Base-by-base conservation (phyloP, 495 filamentous ascomycete species). In the Neurospora hispaniola region DNA sequence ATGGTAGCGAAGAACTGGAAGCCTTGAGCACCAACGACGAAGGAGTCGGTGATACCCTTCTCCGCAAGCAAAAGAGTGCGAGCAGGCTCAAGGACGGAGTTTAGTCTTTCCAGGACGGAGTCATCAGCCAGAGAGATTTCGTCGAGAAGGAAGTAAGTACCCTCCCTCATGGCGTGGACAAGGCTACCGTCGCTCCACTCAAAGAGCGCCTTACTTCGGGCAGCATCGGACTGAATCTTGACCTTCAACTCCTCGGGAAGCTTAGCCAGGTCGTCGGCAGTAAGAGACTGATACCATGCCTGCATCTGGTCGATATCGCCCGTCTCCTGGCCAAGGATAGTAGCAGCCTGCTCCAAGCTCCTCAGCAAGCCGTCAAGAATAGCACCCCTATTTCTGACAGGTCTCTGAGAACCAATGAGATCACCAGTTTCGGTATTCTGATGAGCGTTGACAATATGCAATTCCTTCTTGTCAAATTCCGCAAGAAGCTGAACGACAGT, bases 1-100 rank as follows among this genome's bases (percentile, higher is more conserved):
- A 99, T 99, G 3, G 96, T 99, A 18, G 96, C 95, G 68, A 98
- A 84, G 78, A 98, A 97, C 78, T 98, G 95, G 81, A 98, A 99
- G 2, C 92, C 94, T 39, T 90, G 85, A n/a, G 86, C 80, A 27
- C 91, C 96, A 44, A 87, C 85, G 46, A 99, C 85, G 75, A 92
- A 89, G 8, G 93, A 91, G 77, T 96, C 90, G 42, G 90, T 85
- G 1, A 92, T 87, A 0, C 96, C 96, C 80, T 98, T 98, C 80
- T 99, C 96, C 3, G 96, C 96, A 23, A 99, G 88, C 14, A 97
- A 85, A 40, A 99, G 89, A 1, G 91, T 93, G 48, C 96, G 87
- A 66, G 91, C 87, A 35, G 96, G 89, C 77, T 99, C 96, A 3
- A 99, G 87, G n/a, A 97, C 96, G 80, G 95, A 98, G 82, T 99